phyloP scores from a whole-genome alignment of 495 filamentous ascomycete species.

The Penicillium goetzii region DNA sequence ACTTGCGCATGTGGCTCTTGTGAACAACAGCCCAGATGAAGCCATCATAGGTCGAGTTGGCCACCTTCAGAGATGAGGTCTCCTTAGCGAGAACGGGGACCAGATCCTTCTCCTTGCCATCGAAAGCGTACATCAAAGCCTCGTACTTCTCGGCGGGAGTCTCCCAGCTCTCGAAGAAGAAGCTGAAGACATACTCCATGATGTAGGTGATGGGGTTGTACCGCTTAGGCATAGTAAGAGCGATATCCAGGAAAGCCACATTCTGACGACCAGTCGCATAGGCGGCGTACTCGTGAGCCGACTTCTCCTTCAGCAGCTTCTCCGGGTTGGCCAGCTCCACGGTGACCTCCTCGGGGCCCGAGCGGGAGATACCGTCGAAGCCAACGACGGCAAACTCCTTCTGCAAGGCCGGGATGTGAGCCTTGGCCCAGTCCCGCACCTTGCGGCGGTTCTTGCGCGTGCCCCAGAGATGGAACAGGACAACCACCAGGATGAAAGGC shows the following conservation, averaged over 20 bases:
- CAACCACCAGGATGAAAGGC: constrained; percentile 69
- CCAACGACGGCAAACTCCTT: constrained; percentile 91
- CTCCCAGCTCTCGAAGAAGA: constrained; percentile 78
- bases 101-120: constrained; percentile 81
- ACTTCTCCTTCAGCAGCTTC: constrained; percentile 76
- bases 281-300: constrained; percentile 77
- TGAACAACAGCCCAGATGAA: constrained; percentile 96
- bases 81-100: constrained; percentile 64
- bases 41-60: constrained; percentile 80
- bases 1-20: constrained; percentile 88
- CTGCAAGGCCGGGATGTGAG: constrained; percentile 70
- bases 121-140: constrained; percentile 80
- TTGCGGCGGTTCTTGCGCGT: constrained; percentile 76
- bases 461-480: constrained; percentile 82
- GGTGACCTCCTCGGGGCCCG: constrained; percentile 45
- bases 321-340: constrained; percentile 56
- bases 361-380: constrained; percentile 57
- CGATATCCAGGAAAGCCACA: constrained; percentile 84
- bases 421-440: constrained; percentile 77
- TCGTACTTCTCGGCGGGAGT: constrained; percentile 71
- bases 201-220: constrained; percentile 82
- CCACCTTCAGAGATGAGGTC: constrained; percentile 51
- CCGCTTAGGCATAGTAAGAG: constrained; percentile 80
- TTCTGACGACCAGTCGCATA: constrained; percentile 97
- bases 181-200: constrained; percentile 67